Base-by-base conservation (phyloP, 129 eudicot genomes). In the Artemisia tridentata region DNA sequence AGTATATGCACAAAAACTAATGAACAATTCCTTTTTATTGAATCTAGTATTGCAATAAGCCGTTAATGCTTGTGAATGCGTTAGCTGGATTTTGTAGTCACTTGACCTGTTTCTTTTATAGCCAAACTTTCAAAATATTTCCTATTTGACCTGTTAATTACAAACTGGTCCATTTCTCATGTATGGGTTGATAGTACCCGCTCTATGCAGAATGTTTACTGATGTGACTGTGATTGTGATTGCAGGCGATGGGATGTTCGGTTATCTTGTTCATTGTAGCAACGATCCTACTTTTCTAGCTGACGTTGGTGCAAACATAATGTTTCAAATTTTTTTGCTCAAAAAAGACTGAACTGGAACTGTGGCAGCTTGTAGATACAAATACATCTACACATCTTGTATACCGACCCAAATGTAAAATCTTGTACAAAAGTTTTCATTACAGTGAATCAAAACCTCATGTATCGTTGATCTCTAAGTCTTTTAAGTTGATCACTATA, bases 231-330 rank as follows among this genome's bases (percentile, higher is more conserved):
- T 70, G 51, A 47, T 63, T 76, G 80, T 47, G 64, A 25, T 74
- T 84, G 80, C 86, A 92, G 98, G 98, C 95, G 3, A 60, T 92
- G 98, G 95, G 83, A 50, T 88, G 80, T 80, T 73, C 96, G 27
- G 79, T 88, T 78, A 83, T 84, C 65, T 63, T 86, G 80, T 55
- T 91, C 61, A 86, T 88, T 55, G 80, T 86, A 58, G 78, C 82
- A 55, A 63, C 80, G 69, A 43, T 88, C 72, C 78, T 85, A 34
- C 66, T 86, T 18, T 81, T 84, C 75, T 84, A 74, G 76, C 77
- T 66, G 23, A 17, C 50, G n/a, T 23, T 63, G 62, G 27, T 51
- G 71, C 55, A 63, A 74, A 65, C 25, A 62, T 63, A 31, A 58
- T 45, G 41, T 72, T 72, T 17, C 41, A 72, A 19, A 21, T 58